These are phyloP conservation scores for Conticribra guillardii DNA, from an alignment of 108 stramenopile species.

Conservation along the genomic window DNA sequence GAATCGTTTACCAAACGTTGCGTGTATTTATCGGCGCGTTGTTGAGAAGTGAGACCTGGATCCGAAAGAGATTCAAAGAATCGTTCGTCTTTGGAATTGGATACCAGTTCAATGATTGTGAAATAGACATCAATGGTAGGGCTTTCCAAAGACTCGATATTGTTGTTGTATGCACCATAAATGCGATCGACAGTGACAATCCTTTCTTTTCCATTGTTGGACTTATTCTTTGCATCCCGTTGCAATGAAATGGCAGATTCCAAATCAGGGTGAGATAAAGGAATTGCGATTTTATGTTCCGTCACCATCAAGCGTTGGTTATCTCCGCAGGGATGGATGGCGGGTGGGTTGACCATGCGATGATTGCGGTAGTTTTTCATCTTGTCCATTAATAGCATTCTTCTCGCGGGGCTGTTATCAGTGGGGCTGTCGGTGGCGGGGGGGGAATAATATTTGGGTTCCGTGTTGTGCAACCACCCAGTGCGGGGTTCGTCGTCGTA, in stretches of 20 bases:
- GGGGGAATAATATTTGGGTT: conserved; percentile 26
- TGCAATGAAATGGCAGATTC: conserved; percentile 16
- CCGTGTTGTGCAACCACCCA: conserved; percentile 88
- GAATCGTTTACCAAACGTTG: background rate
- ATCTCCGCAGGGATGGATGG: conserved; percentile 72
- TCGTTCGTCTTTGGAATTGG: conserved; percentile 28
- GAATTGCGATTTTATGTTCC: conserved; percentile 78
- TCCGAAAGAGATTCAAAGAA: conserved; percentile 29
- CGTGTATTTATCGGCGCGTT: conserved; percentile 33
- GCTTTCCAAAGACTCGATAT: conserved; percentile 23
- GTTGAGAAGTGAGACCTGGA: conserved; percentile 17
- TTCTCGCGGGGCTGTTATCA: conserved; percentile 18
- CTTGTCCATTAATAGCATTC: conserved; percentile 66
- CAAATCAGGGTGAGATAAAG: conserved; percentile 50
- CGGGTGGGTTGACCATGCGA: conserved; percentile 73
- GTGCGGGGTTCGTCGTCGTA: conserved; percentile 58
- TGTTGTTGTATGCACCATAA: conserved; percentile 13
- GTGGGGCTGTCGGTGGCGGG: conserved; percentile 9
- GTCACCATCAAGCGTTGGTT: conserved; percentile 68
- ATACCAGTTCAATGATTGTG: conserved; percentile 71
- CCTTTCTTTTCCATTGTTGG: background rate
- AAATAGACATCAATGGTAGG: conserved; percentile 76
- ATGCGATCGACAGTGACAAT: conserved; percentile 28
- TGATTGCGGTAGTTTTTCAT: conserved; percentile 69
- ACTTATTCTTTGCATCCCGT: too few species aligned